These are phyloP conservation scores for Cryptococcus depauperatus DNA, from an alignment of 1,284 basidiomycete genomes.

Conservation along the genomic window DNA sequence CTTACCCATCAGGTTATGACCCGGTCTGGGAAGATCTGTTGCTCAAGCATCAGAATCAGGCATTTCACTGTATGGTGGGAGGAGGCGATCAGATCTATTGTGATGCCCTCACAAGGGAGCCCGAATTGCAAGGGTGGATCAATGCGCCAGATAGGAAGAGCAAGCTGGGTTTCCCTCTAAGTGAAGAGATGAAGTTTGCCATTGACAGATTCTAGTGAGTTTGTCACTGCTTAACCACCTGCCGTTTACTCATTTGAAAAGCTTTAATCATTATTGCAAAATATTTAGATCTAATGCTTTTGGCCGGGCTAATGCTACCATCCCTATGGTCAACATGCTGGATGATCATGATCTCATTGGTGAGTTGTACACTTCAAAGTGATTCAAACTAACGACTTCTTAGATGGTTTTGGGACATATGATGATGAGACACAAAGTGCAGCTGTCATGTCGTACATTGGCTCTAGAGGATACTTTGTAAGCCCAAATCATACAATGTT, in stretches of 20 bases:
- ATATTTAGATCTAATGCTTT: constrained; percentile 83
- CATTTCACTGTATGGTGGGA: constrained; percentile 63
- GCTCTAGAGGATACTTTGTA: constrained; percentile 68
- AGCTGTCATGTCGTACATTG: constrained; percentile 62
- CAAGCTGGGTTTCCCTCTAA: constrained; percentile 59
- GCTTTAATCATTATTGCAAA: constrained; percentile 83
- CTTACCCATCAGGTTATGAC: constrained; percentile 64
- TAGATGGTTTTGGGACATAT: constrained; percentile 76
- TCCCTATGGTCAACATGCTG: constrained; percentile 65
- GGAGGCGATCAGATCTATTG: constrained; percentile 49
- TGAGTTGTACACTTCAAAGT: constrained; percentile 3
- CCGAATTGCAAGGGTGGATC: constrained; percentile 62
- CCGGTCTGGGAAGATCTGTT: constrained; percentile 90
- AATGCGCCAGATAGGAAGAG: constrained; percentile 56
- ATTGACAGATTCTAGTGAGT: constrained; percentile 62
- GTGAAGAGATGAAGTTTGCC: constrained; percentile 64
- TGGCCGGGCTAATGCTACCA: constrained; percentile 73
- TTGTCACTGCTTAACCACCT: not conserved
- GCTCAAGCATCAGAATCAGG: constrained; percentile 63
- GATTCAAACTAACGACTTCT: not conserved
- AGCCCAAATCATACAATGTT: constrained; percentile 2
- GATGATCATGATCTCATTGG: constrained; percentile 65
- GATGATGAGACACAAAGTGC: constrained; percentile 67
- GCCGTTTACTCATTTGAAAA: constrained; percentile 7
- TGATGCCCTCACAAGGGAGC: constrained; percentile 47